A percentile compares a stretch with the other conserved stretches of the same genome.
Conservation (phyloP, 116 monocot species). For the Trichopus zeylanicus region DNA sequence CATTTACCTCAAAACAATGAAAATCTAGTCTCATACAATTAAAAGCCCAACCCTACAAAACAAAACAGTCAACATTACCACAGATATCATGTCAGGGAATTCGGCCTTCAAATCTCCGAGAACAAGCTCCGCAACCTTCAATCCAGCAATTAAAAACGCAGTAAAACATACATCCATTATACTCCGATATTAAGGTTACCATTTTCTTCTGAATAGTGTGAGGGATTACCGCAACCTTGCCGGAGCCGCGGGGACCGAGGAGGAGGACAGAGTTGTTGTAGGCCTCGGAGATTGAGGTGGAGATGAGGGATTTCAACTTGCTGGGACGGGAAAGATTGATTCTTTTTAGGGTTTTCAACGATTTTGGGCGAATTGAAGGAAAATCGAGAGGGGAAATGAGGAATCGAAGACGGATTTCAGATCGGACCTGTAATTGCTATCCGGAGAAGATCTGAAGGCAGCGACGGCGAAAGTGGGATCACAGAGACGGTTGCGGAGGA, state of each 20-base stretch:
- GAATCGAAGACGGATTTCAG: not conserved
- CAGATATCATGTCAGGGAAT: slow-evolving; percentile 55
- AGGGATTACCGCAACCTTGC: not conserved
- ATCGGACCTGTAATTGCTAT: slow-evolving; percentile 66
- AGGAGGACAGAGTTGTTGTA: slow-evolving; percentile 90
- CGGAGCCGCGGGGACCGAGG: slow-evolving; percentile 70
- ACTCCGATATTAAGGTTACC: not conserved
- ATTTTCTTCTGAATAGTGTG: not conserved
- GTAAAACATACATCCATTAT: not conserved
- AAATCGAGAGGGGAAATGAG: not conserved
- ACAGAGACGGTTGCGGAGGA: slow-evolving; percentile 63
- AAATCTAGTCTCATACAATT: not conserved
- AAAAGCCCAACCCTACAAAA: too few species aligned
- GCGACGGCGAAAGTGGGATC: slow-evolving; percentile 40
- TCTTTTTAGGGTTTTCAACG: too few species aligned
- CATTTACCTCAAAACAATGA: not conserved
- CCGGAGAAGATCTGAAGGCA: slow-evolving; percentile 39
- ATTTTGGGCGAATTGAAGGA: too few species aligned
- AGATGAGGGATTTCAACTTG: slow-evolving; percentile 72
- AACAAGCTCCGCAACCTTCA: slow-evolving; percentile 75
- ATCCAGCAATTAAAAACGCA: not conserved
- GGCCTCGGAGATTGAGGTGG: slow-evolving; percentile 57
- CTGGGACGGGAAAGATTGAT: slow-evolving; percentile 26
- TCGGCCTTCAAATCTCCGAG: slow-evolving; percentile 68
- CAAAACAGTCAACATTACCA: too few species aligned